These are phyloP conservation scores for Meira miltonrushii DNA, from an alignment of 1,284 basidiomycete species.

Conservation along the genomic window DNA sequence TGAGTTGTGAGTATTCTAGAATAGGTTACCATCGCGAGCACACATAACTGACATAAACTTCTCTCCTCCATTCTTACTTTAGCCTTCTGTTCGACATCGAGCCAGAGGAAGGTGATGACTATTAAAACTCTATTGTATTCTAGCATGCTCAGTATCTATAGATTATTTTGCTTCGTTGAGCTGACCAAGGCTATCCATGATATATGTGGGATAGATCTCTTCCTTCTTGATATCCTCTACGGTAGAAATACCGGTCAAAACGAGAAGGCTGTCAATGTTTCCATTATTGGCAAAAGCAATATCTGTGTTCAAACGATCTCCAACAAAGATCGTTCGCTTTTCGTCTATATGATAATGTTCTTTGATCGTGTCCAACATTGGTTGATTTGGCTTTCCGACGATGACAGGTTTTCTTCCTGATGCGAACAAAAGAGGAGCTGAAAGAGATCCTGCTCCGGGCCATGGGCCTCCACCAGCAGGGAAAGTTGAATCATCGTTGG, in stretches of 20 bases:
- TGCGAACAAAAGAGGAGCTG: constrained; percentile 72
- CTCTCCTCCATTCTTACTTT: neutral
- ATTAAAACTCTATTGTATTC: constrained; percentile 1
- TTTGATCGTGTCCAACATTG: constrained; percentile 90
- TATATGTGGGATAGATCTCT: constrained; percentile 52
- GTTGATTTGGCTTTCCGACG: constrained; percentile 84
- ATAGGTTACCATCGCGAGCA: neutral
- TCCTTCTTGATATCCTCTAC: constrained; percentile 57
- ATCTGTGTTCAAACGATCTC: constrained; percentile 91
- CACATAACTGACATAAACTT: neutral
- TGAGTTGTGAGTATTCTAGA: constrained; percentile 6
- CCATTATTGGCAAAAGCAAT: constrained; percentile 83
- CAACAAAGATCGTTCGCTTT: constrained; percentile 69
- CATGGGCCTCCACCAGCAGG: constrained; percentile 72
- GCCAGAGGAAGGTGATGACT: neutral
- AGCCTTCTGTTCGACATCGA: constrained; percentile 10
- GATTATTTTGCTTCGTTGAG: constrained; percentile 12
- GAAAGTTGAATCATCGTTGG: constrained; percentile 88
- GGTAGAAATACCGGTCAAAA: constrained; percentile 69
- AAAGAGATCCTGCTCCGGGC: constrained; percentile 71
- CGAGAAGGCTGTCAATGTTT: constrained; percentile 78
- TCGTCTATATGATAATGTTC: constrained; percentile 54
- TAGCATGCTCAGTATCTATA: neutral
- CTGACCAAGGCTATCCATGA: constrained; percentile 42
- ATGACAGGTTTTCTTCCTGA: constrained; percentile 65